These are phyloP conservation scores for Blastobotrys malaysiensis DNA, from an alignment of 1,139 yeast genomes.

Conservation along the genomic window DNA sequence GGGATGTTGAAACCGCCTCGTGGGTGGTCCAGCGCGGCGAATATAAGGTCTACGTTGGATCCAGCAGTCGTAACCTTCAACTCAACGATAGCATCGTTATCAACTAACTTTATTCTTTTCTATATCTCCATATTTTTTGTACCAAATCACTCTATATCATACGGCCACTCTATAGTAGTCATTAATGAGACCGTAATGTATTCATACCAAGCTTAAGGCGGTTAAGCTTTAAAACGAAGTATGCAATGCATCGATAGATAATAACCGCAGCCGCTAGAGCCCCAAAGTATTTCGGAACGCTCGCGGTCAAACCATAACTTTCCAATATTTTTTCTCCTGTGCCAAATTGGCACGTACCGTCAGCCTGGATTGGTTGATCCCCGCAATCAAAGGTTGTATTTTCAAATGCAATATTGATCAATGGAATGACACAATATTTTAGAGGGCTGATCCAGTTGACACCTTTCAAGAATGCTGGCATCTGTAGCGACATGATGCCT, in stretches of 20 bases:
- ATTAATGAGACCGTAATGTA: slow-evolving; percentile 1
- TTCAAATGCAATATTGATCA: slow-evolving; percentile 46
- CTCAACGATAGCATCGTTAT: slow-evolving; percentile 24
- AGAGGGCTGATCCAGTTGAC: slow-evolving; percentile 70
- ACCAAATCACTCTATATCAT: no score
- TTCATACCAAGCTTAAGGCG: slow-evolving; percentile 27
- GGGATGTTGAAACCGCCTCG: slow-evolving; percentile 55
- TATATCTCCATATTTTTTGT: no score
- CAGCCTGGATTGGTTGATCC: slow-evolving; percentile 28
- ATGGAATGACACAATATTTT: slow-evolving; percentile 59
- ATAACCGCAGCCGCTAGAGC: slow-evolving; percentile 33
- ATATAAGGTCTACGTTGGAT: slow-evolving; percentile 49
- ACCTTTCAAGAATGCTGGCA: slow-evolving; percentile 64
- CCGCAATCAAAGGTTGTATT: slow-evolving; percentile 40
- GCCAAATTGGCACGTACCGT: slow-evolving; percentile 41
- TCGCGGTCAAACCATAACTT: slow-evolving; percentile 39
- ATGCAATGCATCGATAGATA: slow-evolving; percentile 37
- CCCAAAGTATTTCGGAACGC: slow-evolving; percentile 33
- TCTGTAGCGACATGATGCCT: slow-evolving; percentile 74
- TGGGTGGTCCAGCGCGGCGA: slow-evolving; percentile 60
- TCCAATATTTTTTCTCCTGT: slow-evolving; percentile 48
- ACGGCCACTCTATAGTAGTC: no score
- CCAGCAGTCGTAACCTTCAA: slow-evolving; percentile 49
- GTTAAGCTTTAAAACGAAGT: slow-evolving; percentile 24
- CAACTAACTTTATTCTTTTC: neutral